Percentiles rank a stretch among this genome's conserved stretches.
Evolutionary conservation across 345 rosid genomes (phyloP).

Genomic region (Acer yangbiense): DNA sequence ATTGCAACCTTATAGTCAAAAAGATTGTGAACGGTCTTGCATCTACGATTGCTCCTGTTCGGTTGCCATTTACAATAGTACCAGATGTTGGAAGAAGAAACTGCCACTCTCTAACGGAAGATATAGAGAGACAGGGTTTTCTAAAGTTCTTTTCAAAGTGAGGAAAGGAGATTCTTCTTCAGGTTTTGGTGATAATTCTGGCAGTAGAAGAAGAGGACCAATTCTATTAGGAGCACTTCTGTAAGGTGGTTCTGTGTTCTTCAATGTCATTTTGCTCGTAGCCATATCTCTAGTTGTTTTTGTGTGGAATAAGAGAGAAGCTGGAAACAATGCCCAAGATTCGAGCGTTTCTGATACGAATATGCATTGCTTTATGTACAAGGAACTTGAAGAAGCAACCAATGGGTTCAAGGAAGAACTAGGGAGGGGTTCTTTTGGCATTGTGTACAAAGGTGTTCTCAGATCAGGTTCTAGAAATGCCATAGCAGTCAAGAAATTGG

Average conservation of each 20-base stretch:
- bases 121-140: neutral
- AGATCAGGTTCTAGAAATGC: conserved; percentile 6
- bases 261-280: conserved; percentile 12
- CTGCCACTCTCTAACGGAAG: conserved; percentile 28
- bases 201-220: neutral
- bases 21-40: conserved; percentile 27
- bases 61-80: conserved; percentile 10
- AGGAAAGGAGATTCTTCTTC: conserved; percentile 8
- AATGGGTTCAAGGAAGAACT: conserved; percentile 31
- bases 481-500: conserved; percentile 28
- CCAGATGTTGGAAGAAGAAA: conserved; percentile 23
- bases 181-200: neutral
- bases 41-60: conserved; percentile 22
- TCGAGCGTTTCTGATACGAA: conserved; percentile 7
- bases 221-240: conserved; percentile 10
- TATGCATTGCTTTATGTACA: conserved; percentile 20
- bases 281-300: neutral
- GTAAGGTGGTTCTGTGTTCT: conserved; percentile 19
- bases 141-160: conserved; percentile 19
- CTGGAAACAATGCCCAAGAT: neutral
- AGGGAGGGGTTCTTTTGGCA: conserved; percentile 40
- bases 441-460: conserved; percentile 35
- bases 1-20: conserved; percentile 5
- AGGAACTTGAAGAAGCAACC: conserved; percentile 28
- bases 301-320: conserved; percentile 2